Evolutionary conservation across 2,329 filamentous ascomycete species (phyloP).

Genomic region (Hysterium pulicare): DNA sequence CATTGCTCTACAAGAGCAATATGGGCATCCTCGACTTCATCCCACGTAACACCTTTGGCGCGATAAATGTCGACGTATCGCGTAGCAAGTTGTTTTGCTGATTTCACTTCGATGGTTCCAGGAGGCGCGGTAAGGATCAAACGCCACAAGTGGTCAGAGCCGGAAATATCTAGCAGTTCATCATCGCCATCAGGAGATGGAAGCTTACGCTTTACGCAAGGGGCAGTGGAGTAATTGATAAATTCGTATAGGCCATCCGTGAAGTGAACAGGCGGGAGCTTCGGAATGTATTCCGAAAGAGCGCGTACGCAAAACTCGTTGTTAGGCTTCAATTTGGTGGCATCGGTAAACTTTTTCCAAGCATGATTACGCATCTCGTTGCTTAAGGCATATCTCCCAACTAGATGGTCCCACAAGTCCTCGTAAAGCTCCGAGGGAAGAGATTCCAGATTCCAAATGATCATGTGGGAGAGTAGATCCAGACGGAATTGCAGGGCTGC

Average conservation of each 20-base stretch:
- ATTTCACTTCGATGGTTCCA: constrained; percentile 62
- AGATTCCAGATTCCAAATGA: constrained; percentile 59
- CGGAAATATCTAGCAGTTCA: constrained; percentile 48
- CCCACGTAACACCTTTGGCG: constrained; percentile 39
- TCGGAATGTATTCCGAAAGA: constrained; percentile 53
- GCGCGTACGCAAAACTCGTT: constrained; percentile 31
- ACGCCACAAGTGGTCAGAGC: constrained; percentile 74
- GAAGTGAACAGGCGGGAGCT: constrained; percentile 56
- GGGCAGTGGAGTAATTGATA: constrained; percentile 46
- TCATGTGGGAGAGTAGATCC: constrained; percentile 57
- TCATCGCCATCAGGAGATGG: constrained; percentile 17
- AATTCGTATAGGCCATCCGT: constrained; percentile 63
- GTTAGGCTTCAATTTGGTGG: constrained; percentile 15
- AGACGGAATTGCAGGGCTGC: constrained; percentile 38
- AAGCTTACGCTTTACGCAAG: constrained; percentile 14
- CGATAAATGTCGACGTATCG: constrained; percentile 60
- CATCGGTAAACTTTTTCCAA: constrained; percentile 53
- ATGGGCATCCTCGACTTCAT: constrained; percentile 58
- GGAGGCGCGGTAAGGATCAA: constrained; percentile 69
- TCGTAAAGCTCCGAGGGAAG: constrained; percentile 61
- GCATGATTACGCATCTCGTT: constrained; percentile 61
- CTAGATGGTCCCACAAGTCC: constrained; percentile 68
- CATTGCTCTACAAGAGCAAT: constrained; percentile 70
- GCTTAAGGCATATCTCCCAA: constrained; percentile 61
- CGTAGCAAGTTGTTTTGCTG: constrained; percentile 68